These are phyloP conservation scores for Phanerochaete carnosa DNA, from an alignment of 768 basidiomycete species.

Conservation along the genomic window DNA sequence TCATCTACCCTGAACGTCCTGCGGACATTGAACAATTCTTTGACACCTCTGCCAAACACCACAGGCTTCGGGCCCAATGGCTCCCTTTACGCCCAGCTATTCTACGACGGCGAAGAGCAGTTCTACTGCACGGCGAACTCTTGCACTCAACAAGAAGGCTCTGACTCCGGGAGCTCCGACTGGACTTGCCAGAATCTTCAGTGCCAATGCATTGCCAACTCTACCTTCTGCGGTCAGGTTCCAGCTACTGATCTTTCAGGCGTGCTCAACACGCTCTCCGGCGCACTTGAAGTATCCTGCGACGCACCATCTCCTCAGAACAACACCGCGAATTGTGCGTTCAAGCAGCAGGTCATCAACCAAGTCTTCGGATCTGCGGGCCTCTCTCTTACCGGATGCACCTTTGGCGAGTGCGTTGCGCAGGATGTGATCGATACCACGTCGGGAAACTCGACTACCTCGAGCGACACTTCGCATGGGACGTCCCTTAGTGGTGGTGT, in stretches of 20 bases:
- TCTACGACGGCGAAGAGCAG: conserved; percentile 82
- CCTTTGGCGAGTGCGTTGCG: conserved; percentile 85
- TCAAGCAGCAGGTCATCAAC: conserved; percentile 70
- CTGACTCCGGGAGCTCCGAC: conserved; percentile 37
- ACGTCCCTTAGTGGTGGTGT: conserved; percentile 73
- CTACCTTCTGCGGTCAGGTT: conserved; percentile 72
- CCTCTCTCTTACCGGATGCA: conserved; percentile 69
- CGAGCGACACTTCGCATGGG: conserved; percentile 23
- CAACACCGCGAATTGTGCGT: conserved; percentile 60
- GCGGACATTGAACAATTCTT: conserved; percentile 64
- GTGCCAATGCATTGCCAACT: conserved; percentile 68
- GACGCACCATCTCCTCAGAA: conserved; percentile 40
- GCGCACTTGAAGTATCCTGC: conserved; percentile 69
- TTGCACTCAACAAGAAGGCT: conserved; percentile 59
- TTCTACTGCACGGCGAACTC: conserved; percentile 77
- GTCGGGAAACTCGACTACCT: conserved; percentile 32
- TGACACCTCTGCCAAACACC: conserved; percentile 64
- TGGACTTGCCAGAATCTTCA: conserved; percentile 74
- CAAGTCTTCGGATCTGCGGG: conserved; percentile 71
- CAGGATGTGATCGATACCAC: conserved; percentile 72
- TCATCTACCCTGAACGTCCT: conserved; percentile 73
- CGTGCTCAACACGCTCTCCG: conserved; percentile 63
- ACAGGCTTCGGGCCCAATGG: conserved; percentile 55
- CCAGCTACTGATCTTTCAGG: conserved; percentile 45
- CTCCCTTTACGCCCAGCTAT: conserved; percentile 63